phyloP scores from a whole-genome alignment of 805 yeast species.

The Monosporozyma aerobia region DNA sequence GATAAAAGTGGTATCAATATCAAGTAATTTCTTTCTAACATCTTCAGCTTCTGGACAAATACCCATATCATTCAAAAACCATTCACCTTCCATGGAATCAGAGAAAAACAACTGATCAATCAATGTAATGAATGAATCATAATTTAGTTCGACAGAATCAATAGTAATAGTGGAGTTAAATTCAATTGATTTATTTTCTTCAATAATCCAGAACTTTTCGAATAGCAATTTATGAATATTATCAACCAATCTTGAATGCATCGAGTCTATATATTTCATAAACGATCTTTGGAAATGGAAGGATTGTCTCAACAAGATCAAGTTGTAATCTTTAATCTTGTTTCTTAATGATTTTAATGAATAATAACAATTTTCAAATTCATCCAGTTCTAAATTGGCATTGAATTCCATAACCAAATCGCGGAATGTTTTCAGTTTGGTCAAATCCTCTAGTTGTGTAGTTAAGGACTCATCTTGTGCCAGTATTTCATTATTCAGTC shows the following conservation, averaged over 20 bases:
- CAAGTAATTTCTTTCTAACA: slow-evolving; percentile 11
- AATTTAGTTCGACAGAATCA: slow-evolving; percentile 10
- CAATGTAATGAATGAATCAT: slow-evolving; percentile 11
- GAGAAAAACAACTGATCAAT: slow-evolving; percentile 13
- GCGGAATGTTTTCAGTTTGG: slow-evolving; percentile 13
- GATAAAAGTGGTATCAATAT: slow-evolving; percentile 12
- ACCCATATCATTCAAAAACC: slow-evolving; percentile 22
- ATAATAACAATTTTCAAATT: slow-evolving; percentile 28
- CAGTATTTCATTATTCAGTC: neutral
- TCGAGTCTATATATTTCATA: slow-evolving; percentile 16
- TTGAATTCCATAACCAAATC: slow-evolving; percentile 22
- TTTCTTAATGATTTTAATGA: slow-evolving; percentile 21
- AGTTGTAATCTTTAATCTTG: slow-evolving; percentile 13
- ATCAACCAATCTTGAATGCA: slow-evolving; percentile 19
- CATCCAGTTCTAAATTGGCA: slow-evolving; percentile 20
- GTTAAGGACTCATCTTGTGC: slow-evolving; percentile 1
- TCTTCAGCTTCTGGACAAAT: slow-evolving; percentile 17
- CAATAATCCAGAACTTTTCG: slow-evolving; percentile 20
- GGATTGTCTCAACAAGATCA: slow-evolving; percentile 12
- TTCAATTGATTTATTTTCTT: slow-evolving; percentile 6
- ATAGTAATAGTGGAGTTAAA: slow-evolving; percentile 6
- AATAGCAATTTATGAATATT: slow-evolving; percentile 12
- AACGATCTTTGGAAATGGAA: slow-evolving; percentile 24
- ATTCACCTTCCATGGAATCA: slow-evolving; percentile 9
- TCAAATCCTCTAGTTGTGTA: slow-evolving; percentile 14